Evolutionary conservation across 352 stramenopile genomes (phyloP).

Genomic region (Elongisporangium anandrum): DNA sequence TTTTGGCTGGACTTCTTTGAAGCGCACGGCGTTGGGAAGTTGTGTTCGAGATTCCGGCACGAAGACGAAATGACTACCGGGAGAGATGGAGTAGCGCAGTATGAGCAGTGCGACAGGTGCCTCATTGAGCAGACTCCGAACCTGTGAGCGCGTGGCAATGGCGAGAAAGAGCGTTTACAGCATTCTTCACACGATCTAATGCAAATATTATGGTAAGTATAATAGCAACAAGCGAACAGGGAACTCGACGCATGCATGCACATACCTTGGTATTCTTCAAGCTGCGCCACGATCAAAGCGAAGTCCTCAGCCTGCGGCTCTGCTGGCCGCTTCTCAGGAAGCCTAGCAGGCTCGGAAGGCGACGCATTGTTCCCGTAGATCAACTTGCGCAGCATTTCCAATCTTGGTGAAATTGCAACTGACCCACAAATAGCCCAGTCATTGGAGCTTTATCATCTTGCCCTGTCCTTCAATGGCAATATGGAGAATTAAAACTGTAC

Average conservation of each 20-base stretch:
- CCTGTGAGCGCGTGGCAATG: constrained; percentile 55
- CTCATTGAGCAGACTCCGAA: constrained; percentile 18
- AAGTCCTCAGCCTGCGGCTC: constrained; percentile 13
- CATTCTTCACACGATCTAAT: constrained; percentile 29
- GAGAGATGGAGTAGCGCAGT: not conserved
- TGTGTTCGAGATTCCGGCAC: constrained; percentile 11
- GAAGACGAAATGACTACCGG: constrained; percentile 28
- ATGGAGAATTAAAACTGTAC: not conserved
- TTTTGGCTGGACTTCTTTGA: not conserved
- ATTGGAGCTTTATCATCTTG: too few species aligned
- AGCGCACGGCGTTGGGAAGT: not conserved
- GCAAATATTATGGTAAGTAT: not conserved
- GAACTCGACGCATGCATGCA: too few species aligned
- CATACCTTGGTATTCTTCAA: constrained; percentile 43
- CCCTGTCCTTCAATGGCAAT: not conserved
- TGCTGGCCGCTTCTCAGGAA: not conserved
- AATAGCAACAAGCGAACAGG: not conserved
- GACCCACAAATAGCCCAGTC: too few species aligned
- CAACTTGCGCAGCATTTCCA: constrained; percentile 50
- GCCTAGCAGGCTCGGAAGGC: constrained; percentile 4
- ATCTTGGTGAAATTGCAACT: not conserved
- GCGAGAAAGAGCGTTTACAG: constrained; percentile 39
- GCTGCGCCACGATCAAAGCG: constrained; percentile 15
- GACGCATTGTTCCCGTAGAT: constrained; percentile 25
- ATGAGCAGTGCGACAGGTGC: constrained; percentile 1